These are phyloP conservation scores for Croton laevigatus DNA, from an alignment of 441 rosid genomes.

Conservation along the genomic window DNA sequence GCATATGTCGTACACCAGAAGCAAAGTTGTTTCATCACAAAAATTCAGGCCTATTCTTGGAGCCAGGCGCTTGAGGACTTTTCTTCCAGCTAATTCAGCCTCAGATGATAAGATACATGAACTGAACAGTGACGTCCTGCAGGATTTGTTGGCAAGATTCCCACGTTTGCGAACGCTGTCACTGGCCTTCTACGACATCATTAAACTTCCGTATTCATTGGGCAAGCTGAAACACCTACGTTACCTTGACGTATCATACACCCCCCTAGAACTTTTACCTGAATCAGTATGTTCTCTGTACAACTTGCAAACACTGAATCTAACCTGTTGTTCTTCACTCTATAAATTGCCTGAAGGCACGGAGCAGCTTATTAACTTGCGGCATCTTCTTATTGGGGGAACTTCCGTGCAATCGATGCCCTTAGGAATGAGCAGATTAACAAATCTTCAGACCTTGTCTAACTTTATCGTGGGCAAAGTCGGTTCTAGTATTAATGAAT, in stretches of 20 bases:
- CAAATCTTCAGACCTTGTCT: constrained; percentile 16
- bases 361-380: constrained; percentile 9
- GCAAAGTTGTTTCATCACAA: neutral
- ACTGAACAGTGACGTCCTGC: neutral
- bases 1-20: constrained; percentile 12
- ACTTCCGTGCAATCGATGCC: constrained; percentile 20
- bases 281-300: constrained; percentile 1
- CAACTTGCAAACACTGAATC: constrained; percentile 6
- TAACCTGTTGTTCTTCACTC: neutral
- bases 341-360: constrained; percentile 15
- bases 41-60: neutral
- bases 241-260: constrained; percentile 6
- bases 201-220: constrained; percentile 1
- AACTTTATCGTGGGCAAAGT: constrained; percentile 19
- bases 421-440: constrained; percentile 14
- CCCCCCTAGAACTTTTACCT: neutral
- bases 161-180: constrained; percentile 12
- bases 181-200: neutral
- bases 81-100: neutral
- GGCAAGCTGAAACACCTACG: constrained; percentile 13
- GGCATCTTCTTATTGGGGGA: constrained; percentile 18
- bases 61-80: constrained; percentile 7
- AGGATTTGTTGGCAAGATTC: neutral
- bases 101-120: neutral
- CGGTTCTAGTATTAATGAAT: constrained; percentile 21